A percentile compares a stretch with the other conserved stretches of the same genome.
Conservation (phyloP, 2,329 filamentous ascomycete species). For the Epichloe sylvatica region DNA sequence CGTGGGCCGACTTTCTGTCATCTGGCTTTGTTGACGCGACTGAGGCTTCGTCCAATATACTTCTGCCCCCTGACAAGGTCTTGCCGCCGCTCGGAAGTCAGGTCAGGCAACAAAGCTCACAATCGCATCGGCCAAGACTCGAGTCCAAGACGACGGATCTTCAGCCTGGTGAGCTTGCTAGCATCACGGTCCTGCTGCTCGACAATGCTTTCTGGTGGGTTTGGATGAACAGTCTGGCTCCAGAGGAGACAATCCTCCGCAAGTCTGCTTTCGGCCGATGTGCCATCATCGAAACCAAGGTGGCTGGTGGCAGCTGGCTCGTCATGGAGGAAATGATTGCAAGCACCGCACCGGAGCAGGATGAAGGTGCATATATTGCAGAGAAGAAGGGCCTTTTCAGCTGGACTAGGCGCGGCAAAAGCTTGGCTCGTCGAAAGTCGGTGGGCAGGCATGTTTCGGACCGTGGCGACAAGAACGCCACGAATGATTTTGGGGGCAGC, state of each 20-base stretch:
- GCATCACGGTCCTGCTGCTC: conserved; percentile 70
- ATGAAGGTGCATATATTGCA: conserved; percentile 76
- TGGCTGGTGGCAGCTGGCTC: conserved; percentile 72
- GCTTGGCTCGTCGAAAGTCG: conserved; percentile 54
- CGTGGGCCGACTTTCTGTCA: conserved; percentile 95
- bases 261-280: conserved; percentile 93
- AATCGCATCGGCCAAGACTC: conserved; percentile 64
- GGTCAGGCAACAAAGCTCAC: conserved; percentile 68
- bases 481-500: conserved; percentile 37
- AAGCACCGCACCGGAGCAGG: conserved; percentile 73
- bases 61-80: conserved; percentile 90
- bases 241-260: conserved; percentile 69
- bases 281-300: conserved; percentile 77
- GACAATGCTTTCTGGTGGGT: conserved; percentile 99
- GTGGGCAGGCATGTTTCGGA: conserved; percentile 46
- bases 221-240: conserved; percentile 93
- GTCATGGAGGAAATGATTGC: conserved; percentile 95
- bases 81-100: conserved; percentile 68
- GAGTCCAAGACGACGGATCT: conserved; percentile 50
- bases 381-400: conserved; percentile 94
- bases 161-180: conserved; percentile 87
- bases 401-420: conserved; percentile 59
- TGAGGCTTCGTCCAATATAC: conserved; percentile 49
- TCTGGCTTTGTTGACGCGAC: conserved; percentile 76
- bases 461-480: conserved; percentile 29